These are phyloP conservation scores for Spinacia oleracea DNA, from an alignment of 179 eudicot species.

Conservation along the genomic window DNA sequence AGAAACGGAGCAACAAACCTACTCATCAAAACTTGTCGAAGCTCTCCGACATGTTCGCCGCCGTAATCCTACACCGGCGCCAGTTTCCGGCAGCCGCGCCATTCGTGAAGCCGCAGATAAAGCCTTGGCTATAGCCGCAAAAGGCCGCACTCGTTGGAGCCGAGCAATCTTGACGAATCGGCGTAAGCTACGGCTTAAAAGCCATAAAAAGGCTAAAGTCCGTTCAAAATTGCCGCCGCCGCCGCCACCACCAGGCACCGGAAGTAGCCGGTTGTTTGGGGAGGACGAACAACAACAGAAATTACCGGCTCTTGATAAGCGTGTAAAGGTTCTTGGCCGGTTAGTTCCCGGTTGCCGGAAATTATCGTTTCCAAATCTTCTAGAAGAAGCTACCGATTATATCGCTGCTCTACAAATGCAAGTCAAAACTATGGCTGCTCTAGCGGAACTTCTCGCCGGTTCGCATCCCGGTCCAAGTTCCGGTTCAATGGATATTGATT, in stretches of 20 bases:
- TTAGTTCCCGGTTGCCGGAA: constrained; percentile 89
- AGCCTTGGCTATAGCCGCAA: constrained; percentile 66
- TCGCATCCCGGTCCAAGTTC: constrained; percentile 11
- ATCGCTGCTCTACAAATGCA: constrained; percentile 90
- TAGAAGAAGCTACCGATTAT: constrained; percentile 78
- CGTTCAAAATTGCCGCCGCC: constrained; percentile 28
- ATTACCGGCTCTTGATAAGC: constrained; percentile 48
- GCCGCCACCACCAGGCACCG: constrained; percentile 11
- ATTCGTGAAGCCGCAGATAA: constrained; percentile 76
- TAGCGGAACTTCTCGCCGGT: constrained; percentile 52
- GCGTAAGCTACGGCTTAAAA: constrained; percentile 40
- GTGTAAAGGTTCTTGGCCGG: constrained; percentile 57
- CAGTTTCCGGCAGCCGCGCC: constrained; percentile 38
- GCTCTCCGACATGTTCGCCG: constrained; percentile 63
- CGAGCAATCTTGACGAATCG: constrained; percentile 64
- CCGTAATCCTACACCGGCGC: constrained; percentile 26
- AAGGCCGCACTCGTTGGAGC: constrained; percentile 78
- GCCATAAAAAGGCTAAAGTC: constrained; percentile 41
- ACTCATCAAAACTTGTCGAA: constrained; percentile 55
- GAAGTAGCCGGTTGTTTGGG: neutral
- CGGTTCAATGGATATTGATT: constrained; percentile 21
- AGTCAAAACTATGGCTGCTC: constrained; percentile 72
- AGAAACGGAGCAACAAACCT: constrained; percentile 46
- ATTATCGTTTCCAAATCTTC: constrained; percentile 65
- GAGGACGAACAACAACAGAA: neutral